phyloP scores from a whole-genome alignment of 2,329 filamentous ascomycete genomes.

The Claviceps humidiphila region DNA sequence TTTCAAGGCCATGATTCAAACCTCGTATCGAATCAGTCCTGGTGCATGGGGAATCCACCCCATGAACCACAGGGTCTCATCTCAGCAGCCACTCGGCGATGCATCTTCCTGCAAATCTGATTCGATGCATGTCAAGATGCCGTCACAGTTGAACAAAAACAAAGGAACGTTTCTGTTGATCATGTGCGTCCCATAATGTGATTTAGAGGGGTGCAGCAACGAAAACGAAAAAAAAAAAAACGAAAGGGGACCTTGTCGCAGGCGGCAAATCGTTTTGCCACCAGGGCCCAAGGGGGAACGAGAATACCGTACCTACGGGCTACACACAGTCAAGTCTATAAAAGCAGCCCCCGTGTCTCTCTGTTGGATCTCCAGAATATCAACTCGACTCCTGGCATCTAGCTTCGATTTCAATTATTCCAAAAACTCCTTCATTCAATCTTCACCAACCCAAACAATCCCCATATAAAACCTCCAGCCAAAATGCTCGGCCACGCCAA shows the following conservation, averaged over 20 bases:
- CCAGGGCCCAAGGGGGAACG: too few relatives aligned
- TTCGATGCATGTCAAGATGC: not conserved
- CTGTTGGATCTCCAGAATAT: not conserved
- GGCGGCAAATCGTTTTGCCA: not conserved
- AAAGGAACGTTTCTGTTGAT: too few relatives aligned
- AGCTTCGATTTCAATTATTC: not conserved
- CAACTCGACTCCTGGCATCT: not conserved
- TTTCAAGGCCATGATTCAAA: not conserved
- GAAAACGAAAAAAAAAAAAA: too few relatives aligned
- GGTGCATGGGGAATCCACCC: not conserved
- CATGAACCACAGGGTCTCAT: not conserved
- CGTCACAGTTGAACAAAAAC: not conserved
- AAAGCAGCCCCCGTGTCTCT: not conserved
- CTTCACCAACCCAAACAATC: not conserved
- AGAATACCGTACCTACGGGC: too few relatives aligned
- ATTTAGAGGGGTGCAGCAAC: not conserved
- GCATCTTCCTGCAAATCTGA: not conserved
- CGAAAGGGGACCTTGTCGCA: not conserved
- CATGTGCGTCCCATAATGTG: too few relatives aligned
- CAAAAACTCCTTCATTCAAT: not conserved
- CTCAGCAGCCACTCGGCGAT: not conserved
- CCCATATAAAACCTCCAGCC: not conserved
- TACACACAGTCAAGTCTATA: not conserved
- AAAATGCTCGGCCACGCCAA: slow-evolving; percentile 9
- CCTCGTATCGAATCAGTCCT: not conserved